Base-by-base conservation (phyloP, 805 yeast species). In the Wickerhamomyces rabaulensis region DNA sequence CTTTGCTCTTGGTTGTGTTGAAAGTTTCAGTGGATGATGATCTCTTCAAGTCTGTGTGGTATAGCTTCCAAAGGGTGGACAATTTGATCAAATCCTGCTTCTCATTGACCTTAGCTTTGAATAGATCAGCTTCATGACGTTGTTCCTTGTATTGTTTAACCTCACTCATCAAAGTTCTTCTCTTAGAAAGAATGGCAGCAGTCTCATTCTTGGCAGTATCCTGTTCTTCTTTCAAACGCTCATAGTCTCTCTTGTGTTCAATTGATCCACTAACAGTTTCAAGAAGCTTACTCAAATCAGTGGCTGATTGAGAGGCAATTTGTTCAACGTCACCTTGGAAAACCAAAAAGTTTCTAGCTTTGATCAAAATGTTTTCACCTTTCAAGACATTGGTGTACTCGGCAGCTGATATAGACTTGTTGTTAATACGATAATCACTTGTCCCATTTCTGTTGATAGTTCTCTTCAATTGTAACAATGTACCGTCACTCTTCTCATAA, bases 251-350 rank as follows among this genome's bases (percentile, higher is more conserved):
- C 40, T 78, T 76, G 53, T 63, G 76, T 36, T 87, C 94, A 8
- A 71, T 65, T 0, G 96, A 87, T 0, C 97, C 96, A 50, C 95
- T 85, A 23, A 94, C 80, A 15, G 80, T 80, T 65, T 94, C 99
- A 45, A 94, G 70, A 50, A 91, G 65, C 39, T 69, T 73, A 2
- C 95, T 79, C 49, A 94, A 71, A 35, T 89, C 95, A 21, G 66
- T 64, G 0, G 97, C 80, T 0, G 92, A 80, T 62, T 91, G 95
- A 0, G 95, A 76, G 0, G 98, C 98, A 37, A 94, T 82, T 55
- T 82, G 85, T 63, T 92, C 98, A 43, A 94, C 95, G 61, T 92
- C 98, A 50, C 99, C 98, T 69, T 94, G 99, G 61, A 92, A 90
- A 8, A 94, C 98, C 50, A 94, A 68, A 58, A 92, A 92, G 63